Conservation (phyloP, 1,284 basidiomycete species). For the Cutaneotrichosporon sp. region DNA sequence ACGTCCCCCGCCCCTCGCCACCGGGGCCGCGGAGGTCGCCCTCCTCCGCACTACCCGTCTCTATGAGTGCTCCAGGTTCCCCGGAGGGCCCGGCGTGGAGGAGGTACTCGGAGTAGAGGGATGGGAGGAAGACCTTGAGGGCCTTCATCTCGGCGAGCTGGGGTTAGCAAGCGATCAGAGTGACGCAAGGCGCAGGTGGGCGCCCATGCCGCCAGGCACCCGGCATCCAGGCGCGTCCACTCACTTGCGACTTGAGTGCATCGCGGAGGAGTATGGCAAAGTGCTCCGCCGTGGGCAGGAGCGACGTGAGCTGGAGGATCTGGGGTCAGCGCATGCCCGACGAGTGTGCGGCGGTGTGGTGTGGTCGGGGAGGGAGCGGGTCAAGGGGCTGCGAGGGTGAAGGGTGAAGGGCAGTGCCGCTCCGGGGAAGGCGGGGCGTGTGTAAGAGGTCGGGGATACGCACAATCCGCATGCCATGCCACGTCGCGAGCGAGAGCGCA, state of each 20-base stretch:
- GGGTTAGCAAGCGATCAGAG: slow-evolving; percentile 5
- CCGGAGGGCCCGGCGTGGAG: slow-evolving; percentile 46
- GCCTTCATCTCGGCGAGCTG: slow-evolving; percentile 89
- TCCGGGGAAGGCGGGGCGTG: not conserved
- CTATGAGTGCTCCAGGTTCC: slow-evolving; percentile 15
- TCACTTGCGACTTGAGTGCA: slow-evolving; percentile 77
- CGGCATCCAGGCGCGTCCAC: slow-evolving; percentile 17
- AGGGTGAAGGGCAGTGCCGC: not conserved
- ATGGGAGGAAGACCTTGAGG: slow-evolving; percentile 86
- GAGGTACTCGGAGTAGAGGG: slow-evolving; percentile 93
- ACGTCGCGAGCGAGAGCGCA: slow-evolving; percentile 88
- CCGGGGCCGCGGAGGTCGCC: slow-evolving; percentile 58
- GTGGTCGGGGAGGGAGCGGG: too few relatives aligned
- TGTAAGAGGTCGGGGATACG: slow-evolving; percentile 46
- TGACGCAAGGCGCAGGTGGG: not conserved
- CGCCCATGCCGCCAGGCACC: not conserved
- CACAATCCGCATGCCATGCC: slow-evolving; percentile 95
- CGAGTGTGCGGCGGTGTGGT: too few relatives aligned
- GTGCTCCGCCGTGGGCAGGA: slow-evolving; percentile 91
- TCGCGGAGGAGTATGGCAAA: slow-evolving; percentile 90
- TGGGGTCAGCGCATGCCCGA: slow-evolving; percentile 47
- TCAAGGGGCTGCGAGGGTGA: too few relatives aligned
- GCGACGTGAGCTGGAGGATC: slow-evolving; percentile 93
- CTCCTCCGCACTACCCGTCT: slow-evolving; percentile 52
- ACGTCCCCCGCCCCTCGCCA: slow-evolving; percentile 57